Base-by-base conservation (phyloP, 306 rosid species). In the Morella rubra region DNA sequence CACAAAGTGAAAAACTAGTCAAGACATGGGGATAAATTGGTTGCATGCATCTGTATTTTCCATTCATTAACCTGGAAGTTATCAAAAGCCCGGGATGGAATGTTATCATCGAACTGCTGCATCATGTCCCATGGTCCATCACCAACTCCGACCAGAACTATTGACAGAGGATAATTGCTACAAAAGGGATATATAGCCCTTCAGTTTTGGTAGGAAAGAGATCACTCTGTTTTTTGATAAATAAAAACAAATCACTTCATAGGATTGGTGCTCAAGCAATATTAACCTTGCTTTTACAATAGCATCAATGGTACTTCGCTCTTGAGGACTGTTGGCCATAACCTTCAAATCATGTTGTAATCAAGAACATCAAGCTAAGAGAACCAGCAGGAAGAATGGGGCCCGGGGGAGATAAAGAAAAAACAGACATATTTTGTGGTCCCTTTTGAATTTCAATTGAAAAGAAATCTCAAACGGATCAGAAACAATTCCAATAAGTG, bases 51-150 rank as follows among this genome's bases (percentile, higher is more conserved):
- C 55, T 5, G 32, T 16, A 14, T 44, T 40, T 42, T 56, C 32
- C 2, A 4, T 1, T 61, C 65, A 51, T 64, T 62, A 27, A 81
- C 85, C 82, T 83, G 82, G 53, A 79, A 74, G 58, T 82, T 78
- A 46, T 82, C 86, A 37, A 82, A 82, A 4, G 75, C 45, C 11
- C 85, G 69, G 7, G 18, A 42, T 42, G 79, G 77, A 56, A 82
- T 70, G 53, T 52, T 32, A 45, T 82, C 76, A 70, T 82, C 85
- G 0, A 52, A 77, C 46, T 74, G 24, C 5, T 52, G 19, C 82
- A 82, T 82, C 70, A 71, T 75, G 53, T 74, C 82, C 85, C 85
- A 82, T 11, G 85, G 85, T 51, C 85, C 85, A 73, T 82, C 85
- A 32, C 82, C 82, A n/a, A 82, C 85, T n/a, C 86, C 83, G 8